phyloP scores from a whole-genome alignment of 2,329 filamentous ascomycete genomes.

The Conoideocrella luteorostrata region DNA sequence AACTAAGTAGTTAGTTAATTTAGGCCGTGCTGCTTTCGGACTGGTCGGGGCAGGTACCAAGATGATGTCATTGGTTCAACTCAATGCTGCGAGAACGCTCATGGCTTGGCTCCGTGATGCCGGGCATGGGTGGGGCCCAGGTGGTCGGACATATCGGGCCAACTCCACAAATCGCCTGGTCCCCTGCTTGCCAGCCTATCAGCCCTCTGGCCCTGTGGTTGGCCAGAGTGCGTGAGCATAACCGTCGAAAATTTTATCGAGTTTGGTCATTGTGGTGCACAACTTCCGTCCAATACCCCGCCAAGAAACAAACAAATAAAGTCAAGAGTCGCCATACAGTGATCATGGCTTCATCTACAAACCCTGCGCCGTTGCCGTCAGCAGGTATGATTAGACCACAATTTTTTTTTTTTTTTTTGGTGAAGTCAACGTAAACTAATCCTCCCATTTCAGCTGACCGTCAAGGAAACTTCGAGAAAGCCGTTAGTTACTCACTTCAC shows the following conservation, averaged over 20 bases:
- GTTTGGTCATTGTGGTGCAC: conserved; percentile 7
- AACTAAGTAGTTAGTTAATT: too few relatives aligned
- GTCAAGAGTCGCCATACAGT: too few relatives aligned
- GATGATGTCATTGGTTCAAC: conserved; percentile 5
- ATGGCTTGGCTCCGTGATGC: too few relatives aligned
- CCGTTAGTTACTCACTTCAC: conserved; percentile 76
- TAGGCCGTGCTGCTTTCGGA: neutral
- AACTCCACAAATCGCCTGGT: too few relatives aligned
- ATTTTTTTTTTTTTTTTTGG: neutral
- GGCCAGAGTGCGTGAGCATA: neutral
- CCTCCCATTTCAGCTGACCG: conserved; percentile 39
- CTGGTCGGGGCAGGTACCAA: neutral
- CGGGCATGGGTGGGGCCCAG: too few relatives aligned
- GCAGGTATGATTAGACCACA: conserved; percentile 18
- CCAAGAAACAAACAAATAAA: conserved; percentile 13
- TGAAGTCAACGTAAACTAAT: neutral
- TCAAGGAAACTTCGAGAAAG: conserved; percentile 72
- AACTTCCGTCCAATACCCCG: conserved; percentile 25
- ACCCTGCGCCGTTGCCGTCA: conserved; percentile 22
- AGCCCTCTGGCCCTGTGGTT: conserved; percentile 2
- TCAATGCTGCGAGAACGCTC: too few relatives aligned
- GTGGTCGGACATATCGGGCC: too few relatives aligned
- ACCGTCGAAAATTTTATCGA: conserved; percentile 18
- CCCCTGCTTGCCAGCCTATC: too few relatives aligned
- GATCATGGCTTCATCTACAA: conserved; percentile 24